Percentiles rank a stretch among this genome's conserved stretches.
Conservation (phyloP, 106 monocot genomes). For the Dendrobium chrysotoxum region DNA sequence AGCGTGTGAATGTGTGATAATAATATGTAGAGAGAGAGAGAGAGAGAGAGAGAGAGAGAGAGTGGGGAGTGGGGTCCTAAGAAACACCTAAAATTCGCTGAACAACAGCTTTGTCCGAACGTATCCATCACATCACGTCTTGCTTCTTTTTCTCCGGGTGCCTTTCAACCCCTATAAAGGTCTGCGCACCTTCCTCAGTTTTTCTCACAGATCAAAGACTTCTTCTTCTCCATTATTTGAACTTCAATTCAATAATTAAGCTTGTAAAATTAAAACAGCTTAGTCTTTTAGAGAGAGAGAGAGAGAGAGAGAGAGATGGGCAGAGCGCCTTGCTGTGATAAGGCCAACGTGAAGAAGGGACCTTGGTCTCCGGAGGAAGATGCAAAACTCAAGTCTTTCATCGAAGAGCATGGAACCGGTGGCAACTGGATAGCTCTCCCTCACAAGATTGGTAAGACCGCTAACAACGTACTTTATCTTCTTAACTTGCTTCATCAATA, state of each 20-base stretch:
- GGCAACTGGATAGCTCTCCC: constrained; percentile 98
- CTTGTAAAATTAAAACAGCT: too few species aligned
- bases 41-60: neutral
- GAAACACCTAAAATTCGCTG: neutral
- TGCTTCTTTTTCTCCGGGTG: neutral
- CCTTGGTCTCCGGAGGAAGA: constrained; percentile 98
- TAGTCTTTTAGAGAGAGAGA: neutral
- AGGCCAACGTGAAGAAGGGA: constrained; percentile 91
- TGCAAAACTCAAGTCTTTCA: constrained; percentile 80
- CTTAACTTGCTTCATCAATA: too few species aligned
- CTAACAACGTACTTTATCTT: neutral
- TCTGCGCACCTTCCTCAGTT: neutral
- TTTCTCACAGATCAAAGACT: neutral
- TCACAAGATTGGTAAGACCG: constrained; percentile 69
- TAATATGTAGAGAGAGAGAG: too few species aligned
- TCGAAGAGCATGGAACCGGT: constrained; percentile 89
- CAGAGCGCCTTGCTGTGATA: constrained; percentile 94
- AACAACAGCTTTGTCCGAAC: neutral
- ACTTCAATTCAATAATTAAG: too few species aligned
- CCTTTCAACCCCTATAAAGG: neutral
- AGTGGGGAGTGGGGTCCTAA: neutral
- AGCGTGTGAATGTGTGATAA: too few species aligned
- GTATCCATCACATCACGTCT: constrained; percentile 1
- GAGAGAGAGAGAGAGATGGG: constrained; percentile 45
- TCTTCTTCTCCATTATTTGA: neutral